Base-by-base conservation (phyloP, 306 rosid species). In the Calophaca sinica region DNA sequence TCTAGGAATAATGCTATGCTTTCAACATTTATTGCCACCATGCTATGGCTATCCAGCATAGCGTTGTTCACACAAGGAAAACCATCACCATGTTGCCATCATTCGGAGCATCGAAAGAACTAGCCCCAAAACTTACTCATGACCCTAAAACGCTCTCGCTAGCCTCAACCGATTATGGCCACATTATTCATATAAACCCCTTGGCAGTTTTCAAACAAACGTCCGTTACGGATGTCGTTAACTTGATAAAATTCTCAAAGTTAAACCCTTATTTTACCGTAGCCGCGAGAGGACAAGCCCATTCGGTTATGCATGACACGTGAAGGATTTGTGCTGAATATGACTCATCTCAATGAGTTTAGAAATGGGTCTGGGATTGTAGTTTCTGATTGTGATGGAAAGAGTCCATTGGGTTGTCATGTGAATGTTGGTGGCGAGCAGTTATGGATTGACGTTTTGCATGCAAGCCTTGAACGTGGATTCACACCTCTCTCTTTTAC, bases 401-500 rank as follows among this genome's bases (percentile, higher is more conserved):
- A 20, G 26, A 20, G 26, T 20, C 1, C 26, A 20, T 20, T 20
- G 26, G 26, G 26, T 20, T 20, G 61, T 71, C 91, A 88, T 26
- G 97, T 82, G 2, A 97, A 94, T 66, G 98, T 88, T 1, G 97
- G 98, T 1, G 96, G 87, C 0, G 96, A 88, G 75, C 94, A 87
- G 58, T 73, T 77, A 13, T 94, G 98, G 98, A 87, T 88, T 10
- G 87, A 94, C 73, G 88, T 94, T 10, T 45, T 94, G 74, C 74
- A 70, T 72, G 87, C 76, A 36, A 79, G 93, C 3, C 78, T 84
- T 2, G 41, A 74, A n/a, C 54, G 10, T 53, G 96, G 97, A 0
- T 74, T 88, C 0, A 28, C 96, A 0, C 97, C 96, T 0, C 76
- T 82, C 0, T 86, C 96, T 0, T 94, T 90, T 97, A 87, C 92